These are phyloP conservation scores for Melampsora larici-populina DNA, from an alignment of 1,284 basidiomycete species.

Conservation along the genomic window DNA sequence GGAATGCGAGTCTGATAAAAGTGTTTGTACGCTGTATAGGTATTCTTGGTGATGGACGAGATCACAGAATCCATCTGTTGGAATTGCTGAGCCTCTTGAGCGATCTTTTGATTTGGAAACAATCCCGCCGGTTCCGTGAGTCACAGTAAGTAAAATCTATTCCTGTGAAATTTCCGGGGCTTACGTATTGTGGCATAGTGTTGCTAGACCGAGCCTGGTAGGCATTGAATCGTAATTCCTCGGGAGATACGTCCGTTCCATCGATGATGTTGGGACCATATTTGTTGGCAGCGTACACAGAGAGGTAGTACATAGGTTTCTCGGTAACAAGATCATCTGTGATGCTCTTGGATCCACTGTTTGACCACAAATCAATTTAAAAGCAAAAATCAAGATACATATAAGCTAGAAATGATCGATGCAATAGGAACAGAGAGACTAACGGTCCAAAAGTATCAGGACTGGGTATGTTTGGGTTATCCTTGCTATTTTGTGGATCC, in stretches of 20 bases:
- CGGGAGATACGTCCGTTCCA: slow-evolving; percentile 30
- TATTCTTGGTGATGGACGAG: slow-evolving; percentile 6
- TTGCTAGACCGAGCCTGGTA: slow-evolving; percentile 28
- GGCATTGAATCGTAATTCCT: slow-evolving; percentile 38
- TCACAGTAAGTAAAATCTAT: neutral
- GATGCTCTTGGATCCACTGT: slow-evolving; percentile 20
- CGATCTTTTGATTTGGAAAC: neutral
- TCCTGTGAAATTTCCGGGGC: neutral
- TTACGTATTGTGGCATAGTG: slow-evolving; percentile 39
- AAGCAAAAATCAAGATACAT: neutral
- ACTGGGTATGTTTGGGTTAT: neutral
- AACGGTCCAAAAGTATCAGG: neutral
- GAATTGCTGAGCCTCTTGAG: slow-evolving; percentile 21
- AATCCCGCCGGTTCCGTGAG: neutral
- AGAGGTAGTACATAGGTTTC: slow-evolving; percentile 36
- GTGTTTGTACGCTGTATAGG: slow-evolving; percentile 20
- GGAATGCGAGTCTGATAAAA: slow-evolving; percentile 34
- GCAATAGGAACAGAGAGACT: neutral
- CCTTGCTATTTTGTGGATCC: neutral
- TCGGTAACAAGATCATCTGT: slow-evolving; percentile 22
- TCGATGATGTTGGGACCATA: slow-evolving; percentile 32
- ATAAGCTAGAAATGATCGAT: neutral
- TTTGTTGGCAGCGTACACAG: slow-evolving; percentile 27
- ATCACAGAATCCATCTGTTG: slow-evolving; percentile 37
- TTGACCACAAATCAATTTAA: neutral